Percentiles rank a stretch among this genome's conserved stretches.
Conservation (phyloP, 2,329 filamentous ascomycete species). For the Curvularia sp. region DNA sequence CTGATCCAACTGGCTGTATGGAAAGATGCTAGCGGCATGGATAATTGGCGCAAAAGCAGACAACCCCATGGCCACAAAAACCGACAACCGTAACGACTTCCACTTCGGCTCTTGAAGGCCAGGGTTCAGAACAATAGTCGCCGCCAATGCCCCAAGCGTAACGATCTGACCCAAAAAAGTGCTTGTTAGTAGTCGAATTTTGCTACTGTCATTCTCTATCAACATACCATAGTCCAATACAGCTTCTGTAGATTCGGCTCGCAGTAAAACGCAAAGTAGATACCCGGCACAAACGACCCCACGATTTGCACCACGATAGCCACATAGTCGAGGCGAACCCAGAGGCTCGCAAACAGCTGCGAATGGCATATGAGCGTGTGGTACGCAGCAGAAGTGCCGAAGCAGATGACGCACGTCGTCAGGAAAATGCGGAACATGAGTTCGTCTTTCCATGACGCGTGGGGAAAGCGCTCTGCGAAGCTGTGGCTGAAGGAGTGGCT, state of each 20-base stretch:
- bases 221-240: slow-evolving; percentile 52
- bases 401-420: slow-evolving; percentile 43
- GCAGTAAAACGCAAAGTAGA: slow-evolving; percentile 64
- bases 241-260: slow-evolving; percentile 37
- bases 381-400: slow-evolving; percentile 67
- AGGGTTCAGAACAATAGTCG: slow-evolving; percentile 79
- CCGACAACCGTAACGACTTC: slow-evolving; percentile 81
- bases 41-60: slow-evolving; percentile 82
- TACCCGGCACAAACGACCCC: slow-evolving; percentile 82
- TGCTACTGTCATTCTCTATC: too few relatives aligned
- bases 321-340: slow-evolving; percentile 89
- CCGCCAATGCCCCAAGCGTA: slow-evolving; percentile 68
- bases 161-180: neutral
- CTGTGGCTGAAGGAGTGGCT: slow-evolving; percentile 20
- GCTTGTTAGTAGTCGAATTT: neutral
- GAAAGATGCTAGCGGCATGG: slow-evolving; percentile 66
- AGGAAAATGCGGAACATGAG: slow-evolving; percentile 35
- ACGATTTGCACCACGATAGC: slow-evolving; percentile 89
- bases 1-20: slow-evolving; percentile 68
- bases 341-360: slow-evolving; percentile 73
- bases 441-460: slow-evolving; percentile 27
- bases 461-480: slow-evolving; percentile 14
- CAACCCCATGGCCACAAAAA: slow-evolving; percentile 88
- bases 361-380: slow-evolving; percentile 86
- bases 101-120: slow-evolving; percentile 81